phyloP scores from a whole-genome alignment of 108 stramenopile genomes.

The Skeletonema menzelii region DNA sequence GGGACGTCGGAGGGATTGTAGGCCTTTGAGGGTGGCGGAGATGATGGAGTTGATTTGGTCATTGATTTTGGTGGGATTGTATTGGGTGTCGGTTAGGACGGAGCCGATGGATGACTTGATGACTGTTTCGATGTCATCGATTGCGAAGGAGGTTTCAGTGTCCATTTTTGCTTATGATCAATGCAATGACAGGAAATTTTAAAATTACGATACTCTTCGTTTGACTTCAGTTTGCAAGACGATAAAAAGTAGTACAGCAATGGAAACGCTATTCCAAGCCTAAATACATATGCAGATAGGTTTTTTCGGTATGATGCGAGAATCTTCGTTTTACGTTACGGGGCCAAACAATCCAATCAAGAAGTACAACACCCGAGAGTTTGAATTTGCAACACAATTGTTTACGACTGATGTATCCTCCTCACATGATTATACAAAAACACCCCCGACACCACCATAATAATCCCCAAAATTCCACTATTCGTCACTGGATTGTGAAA shows the following conservation, averaged over 20 bases:
- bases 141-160: conserved; percentile 27
- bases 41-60: conserved; percentile 77
- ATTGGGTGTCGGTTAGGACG: conserved; percentile 31
- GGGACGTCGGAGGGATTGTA: conserved; percentile 76
- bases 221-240: too few species aligned
- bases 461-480: conserved; percentile 33
- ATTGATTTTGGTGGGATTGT: conserved; percentile 41
- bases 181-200: too few species aligned
- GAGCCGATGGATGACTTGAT: conserved; percentile 69
- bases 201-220: too few species aligned
- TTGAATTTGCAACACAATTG: too few species aligned
- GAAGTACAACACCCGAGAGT: too few species aligned
- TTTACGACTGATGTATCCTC: conserved; percentile 36
- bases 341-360: too few species aligned
- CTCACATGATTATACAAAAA: conserved; percentile 50
- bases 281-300: too few species aligned
- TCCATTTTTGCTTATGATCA: background rate
- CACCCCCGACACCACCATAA: conserved; percentile 45
- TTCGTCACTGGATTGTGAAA: conserved; percentile 44
- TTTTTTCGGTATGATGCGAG: too few species aligned
- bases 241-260: too few species aligned
- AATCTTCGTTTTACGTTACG: too few species aligned
- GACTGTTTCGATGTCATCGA: conserved; percentile 72
- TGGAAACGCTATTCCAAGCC: too few species aligned
- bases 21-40: conserved; percentile 66